These are phyloP conservation scores for Falciphora oryzae DNA, from an alignment of 2,329 filamentous ascomycete species.

Conservation along the genomic window DNA sequence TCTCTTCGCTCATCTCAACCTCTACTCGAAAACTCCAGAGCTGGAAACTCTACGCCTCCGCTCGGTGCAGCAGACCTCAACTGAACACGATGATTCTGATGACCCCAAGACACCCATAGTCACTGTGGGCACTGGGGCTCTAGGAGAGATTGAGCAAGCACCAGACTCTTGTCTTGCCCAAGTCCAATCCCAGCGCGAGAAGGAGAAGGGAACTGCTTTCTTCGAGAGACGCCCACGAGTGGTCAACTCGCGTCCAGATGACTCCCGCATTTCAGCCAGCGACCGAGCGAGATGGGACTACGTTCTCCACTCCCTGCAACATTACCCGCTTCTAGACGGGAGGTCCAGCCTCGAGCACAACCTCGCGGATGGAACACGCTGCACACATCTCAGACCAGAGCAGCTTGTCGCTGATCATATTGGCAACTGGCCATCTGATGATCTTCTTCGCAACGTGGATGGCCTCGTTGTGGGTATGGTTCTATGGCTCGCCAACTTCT, in stretches of 20 bases:
- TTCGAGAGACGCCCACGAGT: slow-evolving; percentile 5
- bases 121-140: too few species aligned
- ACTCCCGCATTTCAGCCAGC: too few species aligned
- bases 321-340: too few species aligned
- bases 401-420: slow-evolving; percentile 1
- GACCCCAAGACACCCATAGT: too few species aligned
- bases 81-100: too few species aligned
- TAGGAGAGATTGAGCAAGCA: background rate
- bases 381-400: slow-evolving; percentile 2
- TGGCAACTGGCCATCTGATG: slow-evolving; percentile 3
- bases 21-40: slow-evolving; percentile 2
- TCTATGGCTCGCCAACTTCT: slow-evolving; percentile 2
- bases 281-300: too few species aligned
- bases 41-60: background rate
- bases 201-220: slow-evolving; percentile 3
- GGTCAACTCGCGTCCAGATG: background rate
- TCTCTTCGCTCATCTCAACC: slow-evolving; percentile 1
- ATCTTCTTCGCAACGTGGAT: background rate
- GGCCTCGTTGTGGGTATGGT: slow-evolving; percentile 4
- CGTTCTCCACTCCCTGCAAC: too few species aligned
- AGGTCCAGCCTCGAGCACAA: too few species aligned
- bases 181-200: background rate
- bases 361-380: background rate
- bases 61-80: background rate
- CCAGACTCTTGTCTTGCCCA: background rate